Evolutionary conservation across 2,329 filamentous ascomycete species (phyloP), one percentile per base, ranked within the genome.

Genomic region (Passalora sequoiae): DNA sequence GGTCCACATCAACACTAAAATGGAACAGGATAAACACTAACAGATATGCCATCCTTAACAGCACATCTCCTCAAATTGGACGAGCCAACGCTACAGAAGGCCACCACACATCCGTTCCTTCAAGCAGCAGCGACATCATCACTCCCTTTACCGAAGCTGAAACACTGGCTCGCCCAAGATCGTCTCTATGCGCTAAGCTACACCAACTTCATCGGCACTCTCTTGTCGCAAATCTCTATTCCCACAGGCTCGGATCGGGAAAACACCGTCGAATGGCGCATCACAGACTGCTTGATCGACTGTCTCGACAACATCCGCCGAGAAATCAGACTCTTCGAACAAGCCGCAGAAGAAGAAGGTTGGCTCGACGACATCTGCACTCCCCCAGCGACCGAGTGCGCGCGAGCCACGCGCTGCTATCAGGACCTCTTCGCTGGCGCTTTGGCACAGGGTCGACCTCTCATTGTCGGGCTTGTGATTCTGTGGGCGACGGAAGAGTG

Each of bases 401-500:
- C 30, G 4, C 17, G 40, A 4, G 52, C 57, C 37, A 64, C 62
- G 22, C 50, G 57, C 13, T 73, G 72, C 10, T 74, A 80, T 53
- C 68, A 76, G 12, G 75, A 78, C 57, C 62, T 80, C 17, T 77
- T 86, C 12, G 76, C 80, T 41, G 74, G 72, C 6, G 73, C 73
- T 3, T 70, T 76, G 15, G 70, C 71, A 36, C 65, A 70, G 0
- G 71, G 68, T 3, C 66, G 68, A 1, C 71, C 67, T 1, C 59
- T 84, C 56, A 64, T 88, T 2, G 82, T 88, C 55, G 82, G 81
- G 6, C 70, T 87, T 47, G 74, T 85, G 3, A 74, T 86, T 12
- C 73, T 89, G 28, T 89, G 83, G 81, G 81, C 78, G 8, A 88
- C 83, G 0, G 85, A 91, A 65, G 77, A 72, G 64, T 71, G 67